Evolutionary conservation across 495 filamentous ascomycete species (phyloP).

Genomic region (Aspergillus haitiensis): DNA sequence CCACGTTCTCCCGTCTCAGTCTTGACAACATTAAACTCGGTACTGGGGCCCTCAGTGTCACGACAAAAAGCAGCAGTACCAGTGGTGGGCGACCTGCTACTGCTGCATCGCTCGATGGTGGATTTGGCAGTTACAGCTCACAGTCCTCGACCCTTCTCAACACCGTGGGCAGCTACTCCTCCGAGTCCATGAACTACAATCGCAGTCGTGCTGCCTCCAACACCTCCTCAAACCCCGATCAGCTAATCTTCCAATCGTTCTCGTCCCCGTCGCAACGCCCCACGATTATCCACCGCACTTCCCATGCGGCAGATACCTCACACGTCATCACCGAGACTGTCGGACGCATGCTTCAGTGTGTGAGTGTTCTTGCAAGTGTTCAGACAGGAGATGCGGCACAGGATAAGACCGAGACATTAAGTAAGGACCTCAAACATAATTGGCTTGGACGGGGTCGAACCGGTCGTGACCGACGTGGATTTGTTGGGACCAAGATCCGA

Average conservation of each 20-base stretch:
- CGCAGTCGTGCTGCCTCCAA: slow-evolving; percentile 81
- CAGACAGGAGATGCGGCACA: slow-evolving; percentile 71
- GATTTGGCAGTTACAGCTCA: slow-evolving; percentile 69
- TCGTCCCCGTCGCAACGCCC: slow-evolving; percentile 51
- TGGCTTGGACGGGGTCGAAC: slow-evolving; percentile 91
- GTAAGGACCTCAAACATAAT: slow-evolving; percentile 86
- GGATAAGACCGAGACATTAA: slow-evolving; percentile 76
- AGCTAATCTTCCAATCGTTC: slow-evolving; percentile 52
- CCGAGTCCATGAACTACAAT: slow-evolving; percentile 44
- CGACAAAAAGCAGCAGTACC: slow-evolving; percentile 47
- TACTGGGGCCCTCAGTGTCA: slow-evolving; percentile 48
- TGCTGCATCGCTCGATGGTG: slow-evolving; percentile 69
- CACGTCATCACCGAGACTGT: slow-evolving; percentile 87
- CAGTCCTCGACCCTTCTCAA: slow-evolving; percentile 71
- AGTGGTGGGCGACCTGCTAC: slow-evolving; percentile 62
- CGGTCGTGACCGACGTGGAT: slow-evolving; percentile 82
- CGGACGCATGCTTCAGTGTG: slow-evolving; percentile 93
- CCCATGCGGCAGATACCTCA: slow-evolving; percentile 59
- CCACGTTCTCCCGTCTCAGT: slow-evolving; percentile 85
- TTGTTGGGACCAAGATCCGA: slow-evolving; percentile 69
- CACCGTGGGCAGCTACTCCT: slow-evolving; percentile 51
- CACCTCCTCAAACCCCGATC: slow-evolving; percentile 63
- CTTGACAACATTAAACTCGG: slow-evolving; percentile 75
- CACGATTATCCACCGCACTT: slow-evolving; percentile 41
- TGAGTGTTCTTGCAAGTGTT: slow-evolving; percentile 81